phyloP scores from a whole-genome alignment of 2,329 filamentous ascomycete genomes.

The Fusarium irregulare region DNA sequence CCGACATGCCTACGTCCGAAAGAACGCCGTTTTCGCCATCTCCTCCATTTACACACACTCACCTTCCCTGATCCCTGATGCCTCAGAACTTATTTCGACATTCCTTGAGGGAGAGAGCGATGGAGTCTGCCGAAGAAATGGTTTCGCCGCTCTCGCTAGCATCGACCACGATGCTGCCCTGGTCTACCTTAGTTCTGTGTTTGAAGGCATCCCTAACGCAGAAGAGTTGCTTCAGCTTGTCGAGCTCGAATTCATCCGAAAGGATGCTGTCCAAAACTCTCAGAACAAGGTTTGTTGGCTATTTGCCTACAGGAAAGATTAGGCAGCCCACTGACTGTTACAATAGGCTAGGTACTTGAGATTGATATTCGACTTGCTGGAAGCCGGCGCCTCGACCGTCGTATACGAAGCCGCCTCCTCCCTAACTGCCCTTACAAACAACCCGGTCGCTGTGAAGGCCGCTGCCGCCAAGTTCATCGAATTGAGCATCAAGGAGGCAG shows the following conservation, averaged over 20 bases:
- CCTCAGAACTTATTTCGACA: constrained; percentile 87
- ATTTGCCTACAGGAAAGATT: background rate
- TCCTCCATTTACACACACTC: constrained; percentile 93
- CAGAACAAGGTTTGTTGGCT: constrained; percentile 82
- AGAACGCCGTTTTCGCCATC: constrained; percentile 96
- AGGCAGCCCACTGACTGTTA: constrained; percentile 44
- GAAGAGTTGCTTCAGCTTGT: constrained; percentile 94
- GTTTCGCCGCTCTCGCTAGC: constrained; percentile 88
- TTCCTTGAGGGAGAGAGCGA: constrained; percentile 94
- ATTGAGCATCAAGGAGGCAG: constrained; percentile 94
- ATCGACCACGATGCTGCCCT: constrained; percentile 96
- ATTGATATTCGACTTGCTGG: constrained; percentile 95
- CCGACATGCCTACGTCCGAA: constrained; percentile 96
- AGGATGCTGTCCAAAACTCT: constrained; percentile 93
- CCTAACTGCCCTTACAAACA: constrained; percentile 91
- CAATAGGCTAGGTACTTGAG: constrained; percentile 84
- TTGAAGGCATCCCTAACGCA: constrained; percentile 93
- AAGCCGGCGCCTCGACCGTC: constrained; percentile 92
- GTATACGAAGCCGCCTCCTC: constrained; percentile 98
- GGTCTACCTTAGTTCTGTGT: constrained; percentile 86
- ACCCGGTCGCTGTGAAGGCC: constrained; percentile 97
- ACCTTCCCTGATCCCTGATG: constrained; percentile 92
- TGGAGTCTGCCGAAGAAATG: constrained; percentile 96
- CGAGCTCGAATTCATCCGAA: constrained; percentile 96
- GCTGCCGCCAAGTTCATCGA: constrained; percentile 97